Base-by-base conservation (phyloP, 2,329 filamentous ascomycete genomes). In the Diplodia mutila region DNA sequence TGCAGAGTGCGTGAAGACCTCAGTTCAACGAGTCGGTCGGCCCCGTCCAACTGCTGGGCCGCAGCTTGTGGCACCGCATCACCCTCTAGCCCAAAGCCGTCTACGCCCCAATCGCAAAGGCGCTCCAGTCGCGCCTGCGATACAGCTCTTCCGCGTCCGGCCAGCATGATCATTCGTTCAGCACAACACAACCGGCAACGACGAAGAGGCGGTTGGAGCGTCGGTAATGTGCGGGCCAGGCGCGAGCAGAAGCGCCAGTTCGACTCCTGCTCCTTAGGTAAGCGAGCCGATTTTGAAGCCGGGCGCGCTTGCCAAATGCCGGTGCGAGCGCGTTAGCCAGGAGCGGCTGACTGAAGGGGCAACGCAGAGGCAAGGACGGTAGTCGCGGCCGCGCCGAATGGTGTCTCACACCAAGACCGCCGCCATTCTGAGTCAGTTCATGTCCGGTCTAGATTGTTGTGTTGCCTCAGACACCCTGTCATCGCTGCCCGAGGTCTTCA, bases 391-490 rank as follows among this genome's bases (percentile, higher is more conserved):
- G n/a, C 14, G 42, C 8, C n/a, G 32, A 23, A 18, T 16, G 21
- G 23, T n/a, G 34, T 29, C 55, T 42, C 34, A 46, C 21, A 14
- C 53, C 25, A 46, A 59, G 55, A 48, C 57, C 39, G 23, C 34
- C 16, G 25, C 12, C 42, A 29, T 61, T 29, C 27, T 9, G 39
- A 11, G 29, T 51, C 42, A 51, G 42, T 42, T 34, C 57, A 61
- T 34, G 42, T 42, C 11, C n/a, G 27, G 59, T 18, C 59, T 63
- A 63, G 59, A 51, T 46, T 63, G 59, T 46, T 63, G 51, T 63
- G 46, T 63, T 63, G 42, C 59, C 59, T 29, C 59, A 52, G 27
- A 63, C 59, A 51, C 59, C 27, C 59, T 25, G 16, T n/a, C 59
- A 21, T 18, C 46, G 16, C 55, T 59, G 21, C 55, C 37, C n/a